Base-by-base conservation (phyloP, 306 rosid genomes). In the Cicer pinnatifidum region DNA sequence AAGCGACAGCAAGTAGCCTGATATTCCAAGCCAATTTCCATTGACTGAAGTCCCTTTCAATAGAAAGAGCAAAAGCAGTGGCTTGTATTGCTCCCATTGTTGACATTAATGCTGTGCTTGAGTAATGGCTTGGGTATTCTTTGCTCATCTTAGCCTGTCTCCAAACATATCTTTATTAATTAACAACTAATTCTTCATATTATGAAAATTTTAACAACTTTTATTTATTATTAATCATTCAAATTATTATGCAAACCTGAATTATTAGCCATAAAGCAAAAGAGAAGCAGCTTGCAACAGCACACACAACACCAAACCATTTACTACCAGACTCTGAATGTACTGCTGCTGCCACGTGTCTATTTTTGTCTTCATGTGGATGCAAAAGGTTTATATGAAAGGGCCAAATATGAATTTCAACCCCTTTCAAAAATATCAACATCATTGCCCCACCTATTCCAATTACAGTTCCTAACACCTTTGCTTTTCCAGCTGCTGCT, bases 401-500 rank as follows among this genome's bases (percentile, higher is more conserved):
- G 3, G 85, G 75, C 91, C 91, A 86, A 2, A 92, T 75, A 51
- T 85, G 3, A 40, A 89, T 69, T 44, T 86, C 80, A 10, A 51
- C 17, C 1, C 96, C 97, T 78, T 77, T 86, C 76, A 85, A 57
- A 64, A 89, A 81, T 0, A 91, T 88, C 41, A 92, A 65, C 19
- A 89, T 1, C 91, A 88, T 86, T 41, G 97, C 93, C 69, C 96
- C 97, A 53, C 90, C 89, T 28, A 92, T 84, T 65, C 97, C 93
- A 15, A 77, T 13, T 20, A 86, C 6, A 3, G 97, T 73, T 71
- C 96, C 97, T 16, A 78, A 5, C 75, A 88, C 78, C 65, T 88
- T 92, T 0, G 92, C 90, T 78, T 78, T 83, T 57, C 97, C 97
- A 3, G 77, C 51, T 33, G 67, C 57, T 52, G 71, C 82, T 53